Evolutionary conservation across 1,284 basidiomycete genomes (phyloP).

Genomic region (Naganishia sp.): DNA sequence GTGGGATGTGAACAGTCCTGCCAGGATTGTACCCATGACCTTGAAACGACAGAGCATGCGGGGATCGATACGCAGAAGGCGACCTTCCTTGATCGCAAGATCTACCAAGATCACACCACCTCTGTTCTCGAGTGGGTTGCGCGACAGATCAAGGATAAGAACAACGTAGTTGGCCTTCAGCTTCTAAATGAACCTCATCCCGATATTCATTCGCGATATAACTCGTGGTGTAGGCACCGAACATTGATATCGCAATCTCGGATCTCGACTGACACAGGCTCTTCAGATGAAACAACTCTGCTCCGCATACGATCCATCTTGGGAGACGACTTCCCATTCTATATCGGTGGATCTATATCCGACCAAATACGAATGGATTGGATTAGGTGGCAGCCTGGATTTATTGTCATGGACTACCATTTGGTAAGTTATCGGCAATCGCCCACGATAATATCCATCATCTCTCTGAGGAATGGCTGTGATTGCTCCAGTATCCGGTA

Average conservation of each 20-base stretch:
- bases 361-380: conserved; percentile 4
- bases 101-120: conserved; percentile 55
- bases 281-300: conserved; percentile 7
- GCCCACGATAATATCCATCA: background rate
- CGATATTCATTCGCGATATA: background rate
- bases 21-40: too few species aligned
- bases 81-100: background rate
- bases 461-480: background rate
- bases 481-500: conserved; percentile 11
- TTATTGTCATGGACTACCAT: conserved; percentile 27
- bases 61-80: conserved; percentile 55
- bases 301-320: conserved; percentile 1
- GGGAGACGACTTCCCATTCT: conserved; percentile 24
- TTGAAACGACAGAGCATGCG: conserved; percentile 60
- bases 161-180: conserved; percentile 74
- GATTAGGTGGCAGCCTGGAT: conserved; percentile 10
- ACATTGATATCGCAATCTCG: background rate
- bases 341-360: conserved; percentile 9
- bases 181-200: conserved; percentile 69
- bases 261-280: background rate
- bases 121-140: conserved; percentile 63
- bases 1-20: background rate
- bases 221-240: conserved; percentile 25
- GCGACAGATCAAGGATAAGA: conserved; percentile 63
- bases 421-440: background rate